Evolutionary conservation across 2,329 filamentous ascomycete species (phyloP).

Genomic region (Epichloe uncinata): DNA sequence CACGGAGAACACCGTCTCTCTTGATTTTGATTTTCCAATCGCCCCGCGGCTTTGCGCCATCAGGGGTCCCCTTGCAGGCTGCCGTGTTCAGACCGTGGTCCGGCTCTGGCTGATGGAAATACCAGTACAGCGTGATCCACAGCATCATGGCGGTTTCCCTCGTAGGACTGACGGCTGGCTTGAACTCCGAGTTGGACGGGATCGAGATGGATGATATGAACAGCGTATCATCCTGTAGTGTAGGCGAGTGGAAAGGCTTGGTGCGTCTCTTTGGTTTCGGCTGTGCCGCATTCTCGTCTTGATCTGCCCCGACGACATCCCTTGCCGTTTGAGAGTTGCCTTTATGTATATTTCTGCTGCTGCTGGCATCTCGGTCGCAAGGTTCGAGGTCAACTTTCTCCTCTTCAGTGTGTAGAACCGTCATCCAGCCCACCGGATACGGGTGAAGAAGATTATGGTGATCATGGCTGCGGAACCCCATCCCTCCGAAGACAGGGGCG

Average conservation of each 20-base stretch:
- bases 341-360: background rate
- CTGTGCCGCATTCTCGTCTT: constrained; percentile 12
- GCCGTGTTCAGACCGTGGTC: constrained; percentile 47
- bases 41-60: constrained; percentile 58
- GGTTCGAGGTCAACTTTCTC: constrained; percentile 8
- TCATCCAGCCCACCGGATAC: constrained; percentile 80
- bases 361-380: background rate
- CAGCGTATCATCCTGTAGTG: constrained; percentile 63
- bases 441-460: constrained; percentile 53
- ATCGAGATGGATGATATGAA: constrained; percentile 89
- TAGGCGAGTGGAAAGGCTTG: constrained; percentile 51
- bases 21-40: constrained; percentile 82
- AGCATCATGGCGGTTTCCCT: constrained; percentile 93
- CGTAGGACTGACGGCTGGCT: constrained; percentile 65
- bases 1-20: constrained; percentile 76
- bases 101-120: constrained; percentile 80
- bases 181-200: constrained; percentile 67
- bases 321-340: background rate
- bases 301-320: constrained; percentile 1
- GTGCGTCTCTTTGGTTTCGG: constrained; percentile 15
- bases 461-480: constrained; percentile 78
- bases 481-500: constrained; percentile 77
- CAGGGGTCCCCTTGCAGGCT: constrained; percentile 51
- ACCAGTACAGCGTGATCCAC: constrained; percentile 92
- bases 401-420: constrained; percentile 64